Evolutionary conservation across 2,329 filamentous ascomycete genomes (phyloP), one percentile per base, ranked within the genome.

Genomic region (Aspergillus piperis): DNA sequence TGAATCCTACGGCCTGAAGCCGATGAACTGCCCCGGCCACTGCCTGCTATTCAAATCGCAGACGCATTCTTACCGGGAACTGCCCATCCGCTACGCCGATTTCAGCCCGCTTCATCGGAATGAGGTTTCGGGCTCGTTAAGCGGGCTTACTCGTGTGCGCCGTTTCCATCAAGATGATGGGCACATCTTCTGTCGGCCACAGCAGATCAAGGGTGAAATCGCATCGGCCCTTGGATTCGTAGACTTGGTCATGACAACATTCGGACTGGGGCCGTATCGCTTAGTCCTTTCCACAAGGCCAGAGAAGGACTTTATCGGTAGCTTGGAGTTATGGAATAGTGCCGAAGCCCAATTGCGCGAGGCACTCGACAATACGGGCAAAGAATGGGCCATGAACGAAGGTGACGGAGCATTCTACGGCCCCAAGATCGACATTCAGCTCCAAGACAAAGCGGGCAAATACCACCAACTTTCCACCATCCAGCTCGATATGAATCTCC

Each of bases 1-100:
- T 63, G 87, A 88, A 64, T 89, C 90, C 63, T 96, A 91, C 75
- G 91, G 90, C 17, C 79, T 96, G 67, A 96, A 96, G 76, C 92
- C 92, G 13, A 96, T 96, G 92, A 96, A 96, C 73, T 96, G 92
- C 72, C 92, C 92, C 0, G 92, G 91, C 3, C 92, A 96, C 75
- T 96, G 91, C 73, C 81, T 96, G 64, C 85, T 96, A 63, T 96
- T 96, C 73, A 88, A 85, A 62, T 88, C 88, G 50, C 85, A 88
- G 65, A 83, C 84, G 59, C 86, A 88, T 62, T 92, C 88, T 67
- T 94, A 94, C 76, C 85, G 89, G 64, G 90, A 96, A 65, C 80
- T 96, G 17, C 92, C 92, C 1, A 84, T 96, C 62, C 87, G 92
- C 68, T 92, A 91, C 75, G 91, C 92, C 58, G 92, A 96, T 75